phyloP scores from a whole-genome alignment of 2,329 filamentous ascomycete genomes.

The Triangularia verruculosa region DNA sequence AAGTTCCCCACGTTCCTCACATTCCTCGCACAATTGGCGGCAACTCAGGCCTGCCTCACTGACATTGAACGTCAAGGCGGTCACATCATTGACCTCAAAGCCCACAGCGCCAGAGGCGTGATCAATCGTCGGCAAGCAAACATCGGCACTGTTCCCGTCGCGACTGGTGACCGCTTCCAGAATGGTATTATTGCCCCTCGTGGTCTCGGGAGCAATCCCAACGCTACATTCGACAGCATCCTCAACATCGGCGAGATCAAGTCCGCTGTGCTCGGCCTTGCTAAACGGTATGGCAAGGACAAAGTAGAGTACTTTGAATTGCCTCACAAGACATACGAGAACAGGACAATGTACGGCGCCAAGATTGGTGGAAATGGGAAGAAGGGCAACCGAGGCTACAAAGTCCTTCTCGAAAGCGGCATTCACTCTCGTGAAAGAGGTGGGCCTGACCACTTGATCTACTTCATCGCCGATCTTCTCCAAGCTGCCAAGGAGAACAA shows the following conservation, averaged over 20 bases:
- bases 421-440: constrained; percentile 59
- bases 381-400: background rate
- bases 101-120: background rate
- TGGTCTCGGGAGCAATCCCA: background rate
- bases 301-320: background rate
- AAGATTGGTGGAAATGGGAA: background rate
- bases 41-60: background rate
- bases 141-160: background rate
- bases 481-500: constrained; percentile 47
- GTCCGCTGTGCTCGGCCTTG: background rate
- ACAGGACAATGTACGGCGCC: background rate
- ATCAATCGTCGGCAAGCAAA: background rate
- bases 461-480: constrained; percentile 57
- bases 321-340: background rate
- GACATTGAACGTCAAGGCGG: background rate
- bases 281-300: background rate
- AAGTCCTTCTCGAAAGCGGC: constrained; percentile 50
- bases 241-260: background rate
- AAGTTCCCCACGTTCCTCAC: background rate
- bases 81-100: background rate
- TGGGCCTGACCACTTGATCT: constrained; percentile 53
- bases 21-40: background rate
- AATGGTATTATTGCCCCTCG: background rate
- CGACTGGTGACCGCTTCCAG: background rate
- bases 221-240: background rate